Conservation (phyloP, 2,329 filamentous ascomycete species). For the Ophiobolus disseminans region DNA sequence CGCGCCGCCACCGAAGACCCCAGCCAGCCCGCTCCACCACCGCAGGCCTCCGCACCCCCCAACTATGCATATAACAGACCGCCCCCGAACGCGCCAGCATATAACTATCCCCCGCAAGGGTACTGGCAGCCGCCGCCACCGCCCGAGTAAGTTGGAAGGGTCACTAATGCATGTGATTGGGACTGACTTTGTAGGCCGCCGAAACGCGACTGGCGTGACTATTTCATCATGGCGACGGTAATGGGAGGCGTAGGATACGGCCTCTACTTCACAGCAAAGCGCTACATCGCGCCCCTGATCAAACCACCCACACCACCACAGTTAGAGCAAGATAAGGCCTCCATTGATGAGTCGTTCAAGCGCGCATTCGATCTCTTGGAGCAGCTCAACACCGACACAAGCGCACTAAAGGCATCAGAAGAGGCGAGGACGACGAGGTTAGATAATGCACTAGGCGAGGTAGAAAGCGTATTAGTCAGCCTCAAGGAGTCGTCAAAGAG, state of each 20-base stretch:
- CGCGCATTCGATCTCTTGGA: constrained; percentile 90
- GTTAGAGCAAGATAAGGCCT: constrained; percentile 90
- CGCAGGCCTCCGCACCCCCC: constrained; percentile 51
- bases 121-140: constrained; percentile 62
- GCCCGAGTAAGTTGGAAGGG: constrained; percentile 56
- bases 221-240: constrained; percentile 99
- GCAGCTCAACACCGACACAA: constrained; percentile 88
- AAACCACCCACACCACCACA: constrained; percentile 93
- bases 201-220: constrained; percentile 93
- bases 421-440: constrained; percentile 81
- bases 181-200: constrained; percentile 58
- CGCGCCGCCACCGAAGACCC: constrained; percentile 71
- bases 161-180: neutral
- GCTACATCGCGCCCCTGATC: constrained; percentile 90
- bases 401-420: constrained; percentile 85
- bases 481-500: constrained; percentile 82
- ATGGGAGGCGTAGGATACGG: constrained; percentile 89
- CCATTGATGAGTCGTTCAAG: constrained; percentile 91
- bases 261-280: constrained; percentile 82
- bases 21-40: constrained; percentile 56
- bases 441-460: constrained; percentile 79
- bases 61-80: constrained; percentile 54
- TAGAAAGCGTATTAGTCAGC: constrained; percentile 82
- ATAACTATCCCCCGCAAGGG: constrained; percentile 60
- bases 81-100: constrained; percentile 54